Evolutionary conservation across 257 asterid species (phyloP).

Genomic region (Ilex asprella): DNA sequence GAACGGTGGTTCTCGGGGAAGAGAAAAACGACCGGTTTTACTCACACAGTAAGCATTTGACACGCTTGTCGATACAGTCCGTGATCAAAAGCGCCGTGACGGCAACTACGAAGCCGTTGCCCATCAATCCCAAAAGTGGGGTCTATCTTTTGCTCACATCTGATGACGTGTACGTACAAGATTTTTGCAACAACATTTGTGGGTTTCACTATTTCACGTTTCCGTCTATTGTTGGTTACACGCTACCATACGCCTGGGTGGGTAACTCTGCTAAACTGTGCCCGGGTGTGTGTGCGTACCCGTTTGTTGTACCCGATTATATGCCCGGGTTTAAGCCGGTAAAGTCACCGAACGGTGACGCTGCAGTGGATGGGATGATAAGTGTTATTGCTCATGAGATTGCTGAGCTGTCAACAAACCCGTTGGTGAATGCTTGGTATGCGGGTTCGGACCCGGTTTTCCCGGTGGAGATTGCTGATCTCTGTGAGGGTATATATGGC

Average conservation of each 20-base stretch:
- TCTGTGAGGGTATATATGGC: slow-evolving; percentile 89
- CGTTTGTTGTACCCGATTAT: slow-evolving; percentile 65
- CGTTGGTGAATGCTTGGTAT: slow-evolving; percentile 79
- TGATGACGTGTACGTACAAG: slow-evolving; percentile 60
- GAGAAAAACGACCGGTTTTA: slow-evolving; percentile 61
- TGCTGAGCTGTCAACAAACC: slow-evolving; percentile 74
- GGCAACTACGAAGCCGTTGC: slow-evolving; percentile 57
- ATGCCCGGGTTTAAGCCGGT: slow-evolving; percentile 55
- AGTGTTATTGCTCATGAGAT: slow-evolving; percentile 88
- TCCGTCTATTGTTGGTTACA: slow-evolving; percentile 86
- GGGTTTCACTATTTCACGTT: slow-evolving; percentile 85
- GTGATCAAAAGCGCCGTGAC: slow-evolving; percentile 66
- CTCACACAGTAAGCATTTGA: slow-evolving; percentile 61
- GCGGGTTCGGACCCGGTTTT: slow-evolving; percentile 79
- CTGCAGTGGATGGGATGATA: slow-evolving; percentile 84
- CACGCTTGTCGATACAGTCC: slow-evolving; percentile 63
- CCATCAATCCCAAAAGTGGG: slow-evolving; percentile 61
- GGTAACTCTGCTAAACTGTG: slow-evolving; percentile 77
- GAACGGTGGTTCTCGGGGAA: slow-evolving; percentile 43
- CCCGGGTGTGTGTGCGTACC: slow-evolving; percentile 77
- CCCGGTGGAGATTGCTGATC: slow-evolving; percentile 88
- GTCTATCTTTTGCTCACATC: slow-evolving; percentile 74
- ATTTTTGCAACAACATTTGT: slow-evolving; percentile 66
- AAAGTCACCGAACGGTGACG: slow-evolving; percentile 68
- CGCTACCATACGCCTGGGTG: slow-evolving; percentile 92